Base-by-base conservation (phyloP, 192 early-diverging fungal genomes). In the Blastocladiella britannica region DNA sequence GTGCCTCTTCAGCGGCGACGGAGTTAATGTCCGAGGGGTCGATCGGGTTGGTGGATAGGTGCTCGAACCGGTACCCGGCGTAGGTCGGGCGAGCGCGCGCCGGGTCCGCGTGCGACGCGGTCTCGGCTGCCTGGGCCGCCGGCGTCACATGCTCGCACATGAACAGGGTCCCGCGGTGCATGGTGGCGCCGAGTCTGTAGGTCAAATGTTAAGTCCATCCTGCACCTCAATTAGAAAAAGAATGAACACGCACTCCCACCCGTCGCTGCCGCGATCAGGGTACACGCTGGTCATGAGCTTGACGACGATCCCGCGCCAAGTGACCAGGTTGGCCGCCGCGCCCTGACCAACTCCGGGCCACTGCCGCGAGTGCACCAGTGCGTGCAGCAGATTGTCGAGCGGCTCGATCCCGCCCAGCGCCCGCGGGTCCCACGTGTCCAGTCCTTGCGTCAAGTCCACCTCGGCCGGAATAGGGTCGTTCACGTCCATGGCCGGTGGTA, bases 31-130 rank as follows among this genome's bases (percentile, higher is more conserved):
- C 61, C 5, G 63, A 56, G 0, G 86, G 74, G 22, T 80, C 75
- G 18, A 67, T 72, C 26, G 70, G 66, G 8, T 87, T 55, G 0
- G 83, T 86, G 31, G 73, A 77, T 8, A 91, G 70, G 2, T 72
- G 75, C 64, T 97, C 93, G 62, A 93, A 94, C 57, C 75, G 77
- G 70, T 97, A 94, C 0, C 93, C 91, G 74, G 82, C 85, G 60
- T 89, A 94, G 30, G 67, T 80, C 79, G 88, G 77, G 26, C 37
- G 12, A 9, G 37, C 37, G 9, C 82, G 61, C 52, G 78, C 74
- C 57, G 87, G 77, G 37, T 72, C 43, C 8, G 77, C 76, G 7
- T 67, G 64, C 15, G 56, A 43, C 27, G 72, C 72, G 9, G 29
- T 57, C n/a, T 72, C 63, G 4, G 62, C 56, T 5, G 56, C 56